Base-by-base conservation (phyloP, 495 filamentous ascomycete species). In the Achaetomiella virescens region DNA sequence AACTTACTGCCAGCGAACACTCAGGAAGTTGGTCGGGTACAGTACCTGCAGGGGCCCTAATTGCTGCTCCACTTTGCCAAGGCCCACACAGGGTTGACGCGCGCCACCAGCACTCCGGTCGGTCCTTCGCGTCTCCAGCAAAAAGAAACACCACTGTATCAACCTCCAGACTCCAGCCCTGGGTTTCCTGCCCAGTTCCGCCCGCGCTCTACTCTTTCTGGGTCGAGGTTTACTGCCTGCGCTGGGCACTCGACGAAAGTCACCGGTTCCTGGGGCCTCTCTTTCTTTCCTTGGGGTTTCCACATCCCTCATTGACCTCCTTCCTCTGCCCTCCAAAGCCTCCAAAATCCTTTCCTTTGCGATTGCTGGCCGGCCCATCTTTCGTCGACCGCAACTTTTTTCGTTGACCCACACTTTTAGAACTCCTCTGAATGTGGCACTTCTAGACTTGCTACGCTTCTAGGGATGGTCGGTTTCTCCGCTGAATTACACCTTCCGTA, bases 121-220 rank as follows among this genome's bases (percentile, higher is more conserved):
- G 22, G 8, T 41, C 35, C 43, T 55, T 60, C 57, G 57, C 57
- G 57, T 54, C 52, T 54, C 24, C 38, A n/a, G n/a, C n/a, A n/a
- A n/a, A n/a, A n/a, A n/a, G n/a, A n/a, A n/a, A n/a, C n/a, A n/a
- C n/a, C 37, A 14, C 20, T 31, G 2, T 7, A 37, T 25, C 54
- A 24, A 10, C 31, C 21, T 21, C 9, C 24, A 31, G 42, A 15
- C 22, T 42, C 22, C 7, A 52, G n/a, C 50, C 17, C 14, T 7
- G 29, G 24, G 18, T n/a, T 45, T n/a, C 15, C 18, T 24, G 51
- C 51, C 7, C 18, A 43, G 40, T 31, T 20, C 44, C 38, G 17
- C 31, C 29, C 20, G 4, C 41, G 14, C 38, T 29, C 18, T 2
- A 47, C 21, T 33, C 17, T 17, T 18, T 12, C 8, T 25, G 24